phyloP scores from a whole-genome alignment of 306 rosid species.

The Oemleria cerasiformis region DNA sequence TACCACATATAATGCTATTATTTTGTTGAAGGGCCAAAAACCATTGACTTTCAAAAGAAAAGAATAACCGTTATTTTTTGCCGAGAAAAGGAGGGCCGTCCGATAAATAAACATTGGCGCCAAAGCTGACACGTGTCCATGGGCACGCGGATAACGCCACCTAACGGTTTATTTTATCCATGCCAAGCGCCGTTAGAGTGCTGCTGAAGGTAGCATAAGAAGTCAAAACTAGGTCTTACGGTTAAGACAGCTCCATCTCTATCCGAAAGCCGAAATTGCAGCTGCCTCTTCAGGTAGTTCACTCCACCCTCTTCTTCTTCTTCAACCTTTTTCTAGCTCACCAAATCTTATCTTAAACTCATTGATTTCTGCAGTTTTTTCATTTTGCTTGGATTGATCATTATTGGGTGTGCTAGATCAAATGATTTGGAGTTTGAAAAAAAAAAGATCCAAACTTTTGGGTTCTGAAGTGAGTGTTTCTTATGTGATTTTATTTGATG shows the following conservation, averaged over 20 bases:
- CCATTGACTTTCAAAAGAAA: background rate
- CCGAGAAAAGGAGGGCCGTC: background rate
- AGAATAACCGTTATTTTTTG: background rate
- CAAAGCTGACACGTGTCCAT: background rate
- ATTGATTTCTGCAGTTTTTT: background rate
- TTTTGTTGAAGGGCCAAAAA: background rate
- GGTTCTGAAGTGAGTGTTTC: background rate
- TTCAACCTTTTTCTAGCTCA: background rate
- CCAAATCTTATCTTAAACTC: background rate
- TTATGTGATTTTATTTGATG: background rate
- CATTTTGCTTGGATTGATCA: background rate
- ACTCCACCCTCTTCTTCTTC: background rate
- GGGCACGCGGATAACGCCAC: background rate
- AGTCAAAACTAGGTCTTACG: conserved; percentile 1
- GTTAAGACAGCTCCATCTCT: background rate
- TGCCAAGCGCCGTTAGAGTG: background rate
- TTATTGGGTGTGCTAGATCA: background rate
- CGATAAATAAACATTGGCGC: background rate
- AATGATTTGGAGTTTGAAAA: background rate
- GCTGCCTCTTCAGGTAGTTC: background rate
- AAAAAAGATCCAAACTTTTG: background rate
- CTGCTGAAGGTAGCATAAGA: background rate
- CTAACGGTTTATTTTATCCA: conserved; percentile 6
- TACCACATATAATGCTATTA: too few species aligned
- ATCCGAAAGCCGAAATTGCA: background rate